phyloP scores from a whole-genome alignment of 176 grass and related monocot genomes.

The Zoysia japonica region DNA sequence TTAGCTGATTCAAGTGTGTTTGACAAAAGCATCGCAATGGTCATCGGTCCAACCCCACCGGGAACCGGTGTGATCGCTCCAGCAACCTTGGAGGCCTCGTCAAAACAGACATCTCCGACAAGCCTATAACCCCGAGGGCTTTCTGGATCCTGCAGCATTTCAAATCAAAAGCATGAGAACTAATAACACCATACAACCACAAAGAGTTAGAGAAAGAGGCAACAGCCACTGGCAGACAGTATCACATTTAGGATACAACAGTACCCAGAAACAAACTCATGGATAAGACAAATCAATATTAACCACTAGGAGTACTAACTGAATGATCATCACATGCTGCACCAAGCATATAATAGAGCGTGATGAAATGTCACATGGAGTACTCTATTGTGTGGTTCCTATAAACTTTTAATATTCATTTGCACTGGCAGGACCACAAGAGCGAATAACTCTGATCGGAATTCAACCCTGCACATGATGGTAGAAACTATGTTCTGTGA shows the following conservation, averaged over 20 bases:
- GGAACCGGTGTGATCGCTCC: slow-evolving; percentile 86
- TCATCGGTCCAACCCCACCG: slow-evolving; percentile 86
- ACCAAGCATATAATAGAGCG: slow-evolving; percentile 10
- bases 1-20: slow-evolving; percentile 85
- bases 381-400: slow-evolving; percentile 1
- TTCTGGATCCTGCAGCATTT: slow-evolving; percentile 58
- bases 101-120: slow-evolving; percentile 75
- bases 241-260: neutral
- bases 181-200: neutral
- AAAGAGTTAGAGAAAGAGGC: neutral
- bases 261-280: slow-evolving; percentile 8
- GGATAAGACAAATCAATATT: slow-evolving; percentile 3
- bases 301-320: slow-evolving; percentile 20
- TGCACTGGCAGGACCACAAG: neutral
- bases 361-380: slow-evolving; percentile 24
- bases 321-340: slow-evolving; percentile 28
- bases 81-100: slow-evolving; percentile 72
- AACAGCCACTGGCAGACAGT: neutral
- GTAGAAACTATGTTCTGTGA: neutral
- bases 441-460: neutral
- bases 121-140: slow-evolving; percentile 73
- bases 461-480: neutral
- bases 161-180: slow-evolving; percentile 12
- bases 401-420: slow-evolving; percentile 32
- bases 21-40: slow-evolving; percentile 87